Base-by-base conservation (phyloP, 371 early-diverging fungal species). In the Phascolomyces articulosus region DNA sequence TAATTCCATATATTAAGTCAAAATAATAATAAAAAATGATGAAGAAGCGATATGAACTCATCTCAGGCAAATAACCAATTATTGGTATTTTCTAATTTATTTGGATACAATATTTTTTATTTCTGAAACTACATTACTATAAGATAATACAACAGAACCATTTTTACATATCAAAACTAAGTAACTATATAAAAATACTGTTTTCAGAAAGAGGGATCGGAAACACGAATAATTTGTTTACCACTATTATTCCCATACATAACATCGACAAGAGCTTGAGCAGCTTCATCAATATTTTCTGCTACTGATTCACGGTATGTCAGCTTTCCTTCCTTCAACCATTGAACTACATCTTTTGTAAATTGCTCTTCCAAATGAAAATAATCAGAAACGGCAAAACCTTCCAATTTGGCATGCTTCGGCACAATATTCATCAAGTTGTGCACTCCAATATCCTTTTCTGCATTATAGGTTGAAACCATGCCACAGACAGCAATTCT, bases 211-310 rank as follows among this genome's bases (percentile, higher is more conserved):
- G 44, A 44, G 16, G 44, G 44, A 48, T 79, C 74, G 23, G 80
- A 79, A 68, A 90, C 86, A 74, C 90, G 86, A 68, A 95, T 81
- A 23, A 93, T 68, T 75, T 87, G 84, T 83, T 96, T 96, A 55
- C 96, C 96, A 63, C 87, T 87, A 80, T 94, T 95, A 23, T 74
- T 84, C 49, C 95, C 94, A 59, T 87, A 83, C 64, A 94, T 82
- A 63, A 96, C 75, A 56, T 85, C 88, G 24, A 93, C 72, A 34
- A 94, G 82, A 2, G 91, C 93, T 47, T 82, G 72, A 18, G 95
- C 94, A 13, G 92, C 86, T 55, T 86, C 89, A 55, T 93, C 94
- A 61, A 95, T 79, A 13, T 95, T 95, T 20, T 89, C 83, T 28
- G 82, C 73, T 23, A 94, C 68, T 27, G 82, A 72, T 66, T 91